phyloP scores from a whole-genome alignment of 2,329 filamentous ascomycete species.

The Acephala macrosclerotiorum region DNA sequence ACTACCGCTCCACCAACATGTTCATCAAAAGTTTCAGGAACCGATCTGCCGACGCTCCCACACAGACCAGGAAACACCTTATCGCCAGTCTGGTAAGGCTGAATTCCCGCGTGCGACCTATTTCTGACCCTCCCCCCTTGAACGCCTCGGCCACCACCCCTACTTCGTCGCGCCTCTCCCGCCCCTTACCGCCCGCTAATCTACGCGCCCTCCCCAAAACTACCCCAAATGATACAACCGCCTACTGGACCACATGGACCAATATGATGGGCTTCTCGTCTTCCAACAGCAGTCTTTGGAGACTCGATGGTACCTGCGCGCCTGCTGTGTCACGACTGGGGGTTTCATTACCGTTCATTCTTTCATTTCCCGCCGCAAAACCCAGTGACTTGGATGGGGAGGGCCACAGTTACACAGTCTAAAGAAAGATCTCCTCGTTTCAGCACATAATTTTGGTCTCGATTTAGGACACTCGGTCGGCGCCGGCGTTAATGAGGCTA shows the following conservation, averaged over 20 bases:
- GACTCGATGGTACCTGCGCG: conserved; percentile 23
- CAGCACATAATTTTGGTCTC: conserved; percentile 30
- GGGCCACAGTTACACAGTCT: conserved; percentile 10
- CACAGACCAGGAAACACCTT: neutral
- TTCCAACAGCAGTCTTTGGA: conserved; percentile 24
- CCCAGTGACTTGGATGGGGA: conserved; percentile 10
- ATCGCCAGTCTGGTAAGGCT: conserved; percentile 6
- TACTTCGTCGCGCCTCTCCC: conserved; percentile 22
- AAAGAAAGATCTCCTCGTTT: conserved; percentile 29
- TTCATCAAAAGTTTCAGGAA: conserved; percentile 1
- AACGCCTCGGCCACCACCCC: neutral
- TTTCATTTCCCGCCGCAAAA: conserved; percentile 16
- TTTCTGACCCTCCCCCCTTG: conserved; percentile 23
- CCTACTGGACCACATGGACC: conserved; percentile 21
- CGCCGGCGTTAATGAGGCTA: conserved; percentile 39
- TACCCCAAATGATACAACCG: conserved; percentile 28
- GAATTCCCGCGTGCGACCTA: conserved; percentile 22
- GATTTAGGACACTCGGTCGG: conserved; percentile 31
- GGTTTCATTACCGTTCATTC: conserved; percentile 20
- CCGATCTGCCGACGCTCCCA: conserved; percentile 1
- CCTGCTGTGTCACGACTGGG: conserved; percentile 12
- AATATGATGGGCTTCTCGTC: conserved; percentile 23
- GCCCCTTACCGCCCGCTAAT: conserved; percentile 30
- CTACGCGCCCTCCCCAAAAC: conserved; percentile 30
- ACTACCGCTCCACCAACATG: neutral